Base-by-base conservation (phyloP, 2,329 filamentous ascomycete species). In the Fusarium mangiferae region DNA sequence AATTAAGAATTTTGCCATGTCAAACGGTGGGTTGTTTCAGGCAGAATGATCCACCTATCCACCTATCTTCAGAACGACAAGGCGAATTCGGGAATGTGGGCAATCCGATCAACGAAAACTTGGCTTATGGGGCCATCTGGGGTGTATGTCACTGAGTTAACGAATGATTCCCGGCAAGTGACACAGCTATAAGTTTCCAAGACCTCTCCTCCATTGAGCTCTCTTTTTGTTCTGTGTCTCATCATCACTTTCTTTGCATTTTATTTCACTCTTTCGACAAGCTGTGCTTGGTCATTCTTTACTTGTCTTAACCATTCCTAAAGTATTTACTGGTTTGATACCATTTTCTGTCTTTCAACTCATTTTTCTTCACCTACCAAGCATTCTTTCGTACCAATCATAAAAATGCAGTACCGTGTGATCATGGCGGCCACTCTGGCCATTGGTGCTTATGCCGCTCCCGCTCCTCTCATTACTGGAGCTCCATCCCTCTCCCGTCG, bases 401-500 rank as follows among this genome's bases (percentile, higher is more conserved):
- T 46, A 52, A 77, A 77, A 28, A 78, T 78, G 77, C 77, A 78
- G 62, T 78, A 78, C 75, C 75, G 70, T 66, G 72, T 78, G 68
- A 76, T 78, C 68, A 45, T 78, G 48, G 72, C 66, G 22, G 77
- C 74, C 70, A 58, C 70, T 45, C 22, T 78, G 77, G 77, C 77
- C 52, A 69, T 78, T 39, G 67, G 71, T 33, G 75, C 68, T 45
- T 69, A 70, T 41, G 77, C 77, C 20, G 64, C 59, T 52, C 77
- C 77, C 12, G 75, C 75, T 41, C 67, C 57, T 24, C 69, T 69
- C 26, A 62, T 78, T 24, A 78, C 77, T 46, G 55, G 62, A 7
- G 72, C 74, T 28, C 74, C 75, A 46, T 58, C 38, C n/a, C 39
- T 72, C 18, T 69, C 67, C 36, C 75, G 62, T 48, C 77, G 77